These are phyloP conservation scores for Escovopsis weberi DNA, from an alignment of 2,329 filamentous ascomycete species.

Conservation along the genomic window DNA sequence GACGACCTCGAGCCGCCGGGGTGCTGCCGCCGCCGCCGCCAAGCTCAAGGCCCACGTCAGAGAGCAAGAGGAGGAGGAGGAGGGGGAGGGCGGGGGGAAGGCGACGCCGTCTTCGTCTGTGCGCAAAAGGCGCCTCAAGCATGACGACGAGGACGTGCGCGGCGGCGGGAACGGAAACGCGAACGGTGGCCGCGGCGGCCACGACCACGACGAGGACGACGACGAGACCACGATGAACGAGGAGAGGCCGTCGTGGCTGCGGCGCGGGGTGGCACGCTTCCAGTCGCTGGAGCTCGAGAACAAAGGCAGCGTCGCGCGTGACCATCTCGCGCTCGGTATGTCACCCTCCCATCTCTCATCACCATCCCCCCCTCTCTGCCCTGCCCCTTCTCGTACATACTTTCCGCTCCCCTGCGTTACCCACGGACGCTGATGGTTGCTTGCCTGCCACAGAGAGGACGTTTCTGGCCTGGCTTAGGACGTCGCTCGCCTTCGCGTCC, in stretches of 20 bases:
- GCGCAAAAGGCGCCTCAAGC: too few species aligned
- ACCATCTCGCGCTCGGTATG: slow-evolving; percentile 66
- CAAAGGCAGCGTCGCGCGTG: slow-evolving; percentile 69
- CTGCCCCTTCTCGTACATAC: neutral
- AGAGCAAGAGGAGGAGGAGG: too few species aligned
- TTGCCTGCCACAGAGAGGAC: slow-evolving; percentile 47
- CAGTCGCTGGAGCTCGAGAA: slow-evolving; percentile 66
- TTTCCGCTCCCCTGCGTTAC: too few species aligned
- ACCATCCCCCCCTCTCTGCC: neutral
- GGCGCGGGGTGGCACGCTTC: slow-evolving; percentile 30
- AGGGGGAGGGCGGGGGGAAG: too few species aligned
- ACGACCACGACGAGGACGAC: neutral
- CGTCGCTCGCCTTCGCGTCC: slow-evolving; percentile 64
- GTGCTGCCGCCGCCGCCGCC: too few species aligned
- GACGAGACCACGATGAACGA: neutral
- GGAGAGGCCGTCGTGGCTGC: slow-evolving; percentile 31
- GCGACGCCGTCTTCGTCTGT: too few species aligned
- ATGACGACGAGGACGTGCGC: too few species aligned
- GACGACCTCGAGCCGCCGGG: neutral
- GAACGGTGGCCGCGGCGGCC: neutral
- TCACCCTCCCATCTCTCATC: neutral
- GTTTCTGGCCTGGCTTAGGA: slow-evolving; percentile 74
- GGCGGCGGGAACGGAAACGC: too few species aligned
- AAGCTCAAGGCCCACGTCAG: too few species aligned
- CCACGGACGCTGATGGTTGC: too few species aligned